phyloP scores from a whole-genome alignment of 257 asterid species.

The Lithospermum erythrorhizon region DNA sequence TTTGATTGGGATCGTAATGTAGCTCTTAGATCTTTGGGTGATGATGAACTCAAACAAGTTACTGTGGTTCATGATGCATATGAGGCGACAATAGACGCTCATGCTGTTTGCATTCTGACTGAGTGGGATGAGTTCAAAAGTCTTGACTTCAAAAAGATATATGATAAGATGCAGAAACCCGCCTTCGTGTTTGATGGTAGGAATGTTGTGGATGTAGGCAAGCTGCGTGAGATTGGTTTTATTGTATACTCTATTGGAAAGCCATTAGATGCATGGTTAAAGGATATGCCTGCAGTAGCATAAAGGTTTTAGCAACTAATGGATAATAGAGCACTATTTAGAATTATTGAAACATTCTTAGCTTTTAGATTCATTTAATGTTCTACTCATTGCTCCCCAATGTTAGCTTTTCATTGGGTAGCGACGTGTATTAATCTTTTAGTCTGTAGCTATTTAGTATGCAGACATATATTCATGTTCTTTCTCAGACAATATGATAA shows the following conservation, averaged over 20 bases:
- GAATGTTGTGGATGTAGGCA: constrained; percentile 1
- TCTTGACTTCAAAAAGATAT: constrained; percentile 22
- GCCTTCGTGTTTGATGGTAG: constrained; percentile 12
- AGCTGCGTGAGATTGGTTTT: constrained; percentile 8
- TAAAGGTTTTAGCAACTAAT: background rate
- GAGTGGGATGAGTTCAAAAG: constrained; percentile 29
- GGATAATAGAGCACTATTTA: background rate
- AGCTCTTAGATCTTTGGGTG: constrained; percentile 11
- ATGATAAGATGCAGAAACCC: constrained; percentile 28
- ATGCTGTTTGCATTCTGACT: constrained; percentile 22
- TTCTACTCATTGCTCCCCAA: background rate
- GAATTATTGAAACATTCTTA: background rate
- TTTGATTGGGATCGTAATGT: constrained; percentile 40
- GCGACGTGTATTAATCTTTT: background rate
- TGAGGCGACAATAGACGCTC: constrained; percentile 22
- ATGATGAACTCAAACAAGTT: constrained; percentile 13
- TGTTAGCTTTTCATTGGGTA: background rate
- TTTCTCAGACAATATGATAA: background rate
- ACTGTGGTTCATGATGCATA: constrained; percentile 19
- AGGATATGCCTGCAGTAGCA: constrained; percentile 11
- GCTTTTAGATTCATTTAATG: background rate
- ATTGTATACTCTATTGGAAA: constrained; percentile 8
- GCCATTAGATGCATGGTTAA: constrained; percentile 8
- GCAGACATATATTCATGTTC: background rate
- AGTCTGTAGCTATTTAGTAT: background rate